A percentile compares a stretch with the other conserved stretches of the same genome.
Evolutionary conservation across 495 filamentous ascomycete genomes (phyloP).

Genomic region (Chaetomium tenue): DNA sequence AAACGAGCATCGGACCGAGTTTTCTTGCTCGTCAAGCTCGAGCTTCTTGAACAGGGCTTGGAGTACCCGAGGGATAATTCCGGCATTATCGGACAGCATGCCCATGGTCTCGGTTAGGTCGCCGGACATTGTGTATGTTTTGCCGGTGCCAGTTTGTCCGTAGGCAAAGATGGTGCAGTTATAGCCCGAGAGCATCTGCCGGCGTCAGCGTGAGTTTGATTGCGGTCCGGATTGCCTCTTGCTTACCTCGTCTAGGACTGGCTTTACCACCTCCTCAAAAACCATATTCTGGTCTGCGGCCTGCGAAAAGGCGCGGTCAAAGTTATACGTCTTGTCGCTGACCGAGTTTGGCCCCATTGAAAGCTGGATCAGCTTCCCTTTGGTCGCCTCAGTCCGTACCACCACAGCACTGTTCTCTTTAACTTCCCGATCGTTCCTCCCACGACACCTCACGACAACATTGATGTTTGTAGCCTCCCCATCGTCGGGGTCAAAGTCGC

Average conservation of each 20-base stretch:
- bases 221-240: slow-evolving; percentile 15
- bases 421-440: slow-evolving; percentile 87
- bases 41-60: slow-evolving; percentile 83
- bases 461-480: slow-evolving; percentile 92
- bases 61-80: slow-evolving; percentile 87
- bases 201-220: slow-evolving; percentile 14
- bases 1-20: slow-evolving; percentile 94
- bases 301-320: slow-evolving; percentile 95
- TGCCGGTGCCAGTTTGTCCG: slow-evolving; percentile 95
- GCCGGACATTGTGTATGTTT: slow-evolving; percentile 99
- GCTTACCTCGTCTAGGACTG: slow-evolving; percentile 83
- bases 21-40: slow-evolving; percentile 73
- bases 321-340: slow-evolving; percentile 94
- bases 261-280: slow-evolving; percentile 90
- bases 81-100: slow-evolving; percentile 82
- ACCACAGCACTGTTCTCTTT: slow-evolving; percentile 91
- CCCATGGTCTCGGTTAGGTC: slow-evolving; percentile 88
- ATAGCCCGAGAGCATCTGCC: slow-evolving; percentile 88
- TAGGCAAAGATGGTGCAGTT: slow-evolving; percentile 99
- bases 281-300: slow-evolving; percentile 91
- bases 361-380: slow-evolving; percentile 76
- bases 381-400: slow-evolving; percentile 79
- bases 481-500: slow-evolving; percentile 71
- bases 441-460: slow-evolving; percentile 91
- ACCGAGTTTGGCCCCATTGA: slow-evolving; percentile 90